Evolutionary conservation across 1,284 basidiomycete genomes (phyloP), one percentile per base, ranked within the genome.

Genomic region (Trametes pubescens): DNA sequence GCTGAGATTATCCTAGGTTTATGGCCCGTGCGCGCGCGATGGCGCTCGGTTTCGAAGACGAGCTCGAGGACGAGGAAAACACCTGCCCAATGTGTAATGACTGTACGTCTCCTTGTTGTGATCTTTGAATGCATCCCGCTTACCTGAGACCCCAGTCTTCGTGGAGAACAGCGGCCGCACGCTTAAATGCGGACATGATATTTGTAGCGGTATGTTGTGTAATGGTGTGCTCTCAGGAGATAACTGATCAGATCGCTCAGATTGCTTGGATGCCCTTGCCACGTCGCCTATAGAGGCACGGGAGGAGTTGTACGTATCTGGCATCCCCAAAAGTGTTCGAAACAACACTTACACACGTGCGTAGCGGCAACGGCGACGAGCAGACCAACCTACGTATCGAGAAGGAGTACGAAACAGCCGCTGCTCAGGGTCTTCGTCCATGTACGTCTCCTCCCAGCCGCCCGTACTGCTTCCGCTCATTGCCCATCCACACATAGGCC

Each of bases 121-220:
- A 16, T 10, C 24, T 16, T 14, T 32, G 29, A 22, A 11, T 44
- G n/a, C 7, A 14, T 16, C 37, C 1, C 34, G 29, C 40, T 53
- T 51, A 43, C 52, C 38, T 24, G 52, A 22, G 57, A 24, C 14
- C 51, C 9, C 48, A 87, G 84, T 84, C 60, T 81, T 82, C 56
- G 71, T 81, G 46, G 77, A 77, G 26, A 77, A 83, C 61, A 86
- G 77, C 64, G 85, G 84, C 0, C 79, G 84, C 2, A 72, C 90
- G 5, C 75, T 90, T 13, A 73, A 75, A 0, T 90, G 88, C 64
- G 83, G 85, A 2, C 87, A 91, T 65, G 85, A 89, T 65, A 79
- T 89, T 8, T 89, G 88, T 67, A 80, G 79, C 47, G 86, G 87
- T 87, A 43, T 51, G 79, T 71, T 7, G 38, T 18, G 40, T 21